These are phyloP conservation scores for Jimgerdemannia lactiflua DNA, from an alignment of 192 early-diverging fungal genomes.

Conservation along the genomic window DNA sequence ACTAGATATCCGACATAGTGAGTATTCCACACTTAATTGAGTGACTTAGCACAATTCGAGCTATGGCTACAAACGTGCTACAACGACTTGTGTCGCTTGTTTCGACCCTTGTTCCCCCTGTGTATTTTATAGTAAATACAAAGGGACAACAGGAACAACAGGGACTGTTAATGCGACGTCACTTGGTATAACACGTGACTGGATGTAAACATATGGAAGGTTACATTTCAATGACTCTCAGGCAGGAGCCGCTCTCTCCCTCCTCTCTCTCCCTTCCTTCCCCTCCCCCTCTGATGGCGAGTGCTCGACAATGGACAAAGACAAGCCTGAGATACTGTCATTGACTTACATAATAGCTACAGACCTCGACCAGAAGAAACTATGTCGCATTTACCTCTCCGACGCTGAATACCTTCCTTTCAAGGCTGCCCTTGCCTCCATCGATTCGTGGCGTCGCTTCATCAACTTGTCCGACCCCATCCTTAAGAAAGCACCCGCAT, in stretches of 20 bases:
- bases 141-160: too few species aligned
- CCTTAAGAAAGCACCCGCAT: constrained; percentile 1
- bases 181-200: too few species aligned
- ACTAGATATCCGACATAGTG: too few species aligned
- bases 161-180: too few species aligned
- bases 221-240: too few species aligned
- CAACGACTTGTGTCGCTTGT: too few species aligned
- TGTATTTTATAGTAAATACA: too few species aligned
- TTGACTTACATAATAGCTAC: neutral
- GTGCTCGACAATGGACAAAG: neutral
- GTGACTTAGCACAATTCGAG: too few species aligned
- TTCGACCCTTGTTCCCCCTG: too few species aligned
- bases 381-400: constrained; percentile 18
- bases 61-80: too few species aligned
- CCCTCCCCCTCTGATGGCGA: neutral
- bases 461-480: constrained; percentile 29
- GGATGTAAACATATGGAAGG: too few species aligned
- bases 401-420: constrained; percentile 34
- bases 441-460: constrained; percentile 34
- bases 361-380: neutral
- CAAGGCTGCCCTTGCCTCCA: constrained; percentile 27
- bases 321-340: neutral
- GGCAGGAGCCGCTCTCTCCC: neutral
- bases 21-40: too few species aligned
- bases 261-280: neutral